Conservation (phyloP, 345 rosid genomes). For the Clarkia xantiana region DNA sequence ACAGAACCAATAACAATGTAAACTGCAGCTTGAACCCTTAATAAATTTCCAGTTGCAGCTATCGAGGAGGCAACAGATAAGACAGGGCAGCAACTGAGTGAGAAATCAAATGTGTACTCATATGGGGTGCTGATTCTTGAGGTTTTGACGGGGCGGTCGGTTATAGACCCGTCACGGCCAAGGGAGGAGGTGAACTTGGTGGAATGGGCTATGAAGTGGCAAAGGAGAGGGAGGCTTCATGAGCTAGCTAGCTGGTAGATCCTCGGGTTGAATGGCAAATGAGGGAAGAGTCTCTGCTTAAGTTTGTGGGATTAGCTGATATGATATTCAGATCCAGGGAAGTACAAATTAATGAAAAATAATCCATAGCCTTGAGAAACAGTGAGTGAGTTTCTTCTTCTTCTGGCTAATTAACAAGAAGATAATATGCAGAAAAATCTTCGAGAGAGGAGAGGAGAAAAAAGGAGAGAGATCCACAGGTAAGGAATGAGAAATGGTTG, state of each 20-base stretch:
- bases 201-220: conserved; percentile 9
- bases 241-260: conserved; percentile 6
- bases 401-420: no score
- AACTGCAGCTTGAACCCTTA: no score
- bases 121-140: conserved; percentile 16
- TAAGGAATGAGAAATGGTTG: no score
- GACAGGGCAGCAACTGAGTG: conserved; percentile 12
- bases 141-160: conserved; percentile 7
- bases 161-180: conserved; percentile 12
- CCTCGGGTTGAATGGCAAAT: conserved; percentile 1
- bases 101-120: conserved; percentile 14
- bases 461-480: no score
- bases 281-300: conserved; percentile 6
- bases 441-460: no score
- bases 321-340: no score
- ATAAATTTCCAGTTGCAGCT: conserved; percentile 5
- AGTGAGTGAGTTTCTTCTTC: no score
- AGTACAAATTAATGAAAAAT: no score
- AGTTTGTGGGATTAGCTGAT: conserved; percentile 8
- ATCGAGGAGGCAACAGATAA: conserved; percentile 14
- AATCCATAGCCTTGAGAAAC: no score
- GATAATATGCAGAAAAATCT: no score
- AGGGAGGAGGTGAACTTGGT: conserved; percentile 11
- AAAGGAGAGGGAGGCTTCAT: conserved; percentile 5
- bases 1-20: no score